Base-by-base conservation (phyloP, 1,284 basidiomycete genomes). In the Athelia sp. region DNA sequence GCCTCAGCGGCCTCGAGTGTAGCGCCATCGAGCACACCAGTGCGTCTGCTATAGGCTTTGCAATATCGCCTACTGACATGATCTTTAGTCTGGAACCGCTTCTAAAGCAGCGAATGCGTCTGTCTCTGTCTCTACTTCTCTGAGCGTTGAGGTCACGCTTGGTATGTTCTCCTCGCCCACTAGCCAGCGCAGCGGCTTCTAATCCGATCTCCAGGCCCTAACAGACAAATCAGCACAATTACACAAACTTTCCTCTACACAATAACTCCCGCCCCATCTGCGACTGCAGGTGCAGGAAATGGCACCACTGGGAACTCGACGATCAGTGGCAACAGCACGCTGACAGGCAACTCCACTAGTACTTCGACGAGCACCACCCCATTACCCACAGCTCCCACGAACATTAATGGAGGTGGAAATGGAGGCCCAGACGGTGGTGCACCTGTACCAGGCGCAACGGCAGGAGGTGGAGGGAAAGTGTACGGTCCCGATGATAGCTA, bases 401-500 rank as follows among this genome's bases (percentile, higher is more conserved):
- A 67, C 48, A 65, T 84, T 24, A 62, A 74, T 26, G 83, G 74
- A 32, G 83, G 74, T 42, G 78, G 81, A 31, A 68, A 67, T 15
- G 64, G 62, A 9, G 63, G 36, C 8, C 36, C 36, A 4, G n/a
- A 65, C 13, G 71, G 71, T 22, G 77, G 76, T 24, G 78, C 76
- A 4, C 73, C 75, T 15, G 72, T 70, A 54, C 71, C 73, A 26
- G 78, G 84, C 22, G 58, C 67, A 34, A 53, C 69, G 3, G 69
- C 61, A 22, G 55, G 66, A 3, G 69, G 62, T 23, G 55, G 66
- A 2, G 68, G 60, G 15, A 68, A 65, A 13, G 50, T 74, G 26
- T 82, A 73, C 54, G 85, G 86, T 22, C 86, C 86, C 35, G 69
- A 72, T 46, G 85, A 88, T 55, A 61, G 70, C 49, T 87, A 80